Base-by-base conservation (phyloP, 768 basidiomycete species). In the Suillus tomentosus region DNA sequence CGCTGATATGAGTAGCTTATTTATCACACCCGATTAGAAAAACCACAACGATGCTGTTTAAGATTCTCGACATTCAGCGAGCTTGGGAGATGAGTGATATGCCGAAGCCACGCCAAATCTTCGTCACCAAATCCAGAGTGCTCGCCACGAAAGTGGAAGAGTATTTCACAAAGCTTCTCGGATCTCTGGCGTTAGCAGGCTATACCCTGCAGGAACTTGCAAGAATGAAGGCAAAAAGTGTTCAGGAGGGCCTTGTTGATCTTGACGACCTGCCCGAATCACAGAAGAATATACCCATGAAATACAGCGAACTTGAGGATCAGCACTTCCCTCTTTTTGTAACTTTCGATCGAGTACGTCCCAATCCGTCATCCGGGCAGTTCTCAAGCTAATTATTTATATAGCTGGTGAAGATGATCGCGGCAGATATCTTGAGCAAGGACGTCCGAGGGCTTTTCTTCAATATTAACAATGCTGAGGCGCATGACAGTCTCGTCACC, bases 41-140 rank as follows among this genome's bases (percentile, higher is more conserved):
- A 80, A 91, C 88, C 0, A 91, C 90, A 0, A 87, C 89, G 0
- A 90, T 92, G 82, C 76, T 92, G 1, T 89, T 87, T 78, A 91
- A 89, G 72, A 91, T 92, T 83, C 78, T 91, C 2, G 82, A 84
- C 2, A 84, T 90, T 9, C 87, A 91, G 66, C 76, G 82, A n/a
- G 79, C 83, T 3, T 87, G 82, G 75, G 73, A 82, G 45, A 64
- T 78, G 31, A 72, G 76, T 27, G 72, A 71, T 19, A 72, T 78
- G 47, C 70, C 75, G 1, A 85, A 82, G 68, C 86, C 87, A 5
- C 81, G 88, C 15, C 90, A 92, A 68, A 72, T 92, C 14, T 92
- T 92, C 64, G 84, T 92, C 2, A 91, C 90, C 0, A 86, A 89
- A 68, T 91, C 90, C 2, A 80, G 80, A 19, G 78, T 86, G 17